Evolutionary conservation across 2,329 filamentous ascomycete genomes (phyloP), one percentile per base, ranked within the genome.

Genomic region (Aschersonia sp.): DNA sequence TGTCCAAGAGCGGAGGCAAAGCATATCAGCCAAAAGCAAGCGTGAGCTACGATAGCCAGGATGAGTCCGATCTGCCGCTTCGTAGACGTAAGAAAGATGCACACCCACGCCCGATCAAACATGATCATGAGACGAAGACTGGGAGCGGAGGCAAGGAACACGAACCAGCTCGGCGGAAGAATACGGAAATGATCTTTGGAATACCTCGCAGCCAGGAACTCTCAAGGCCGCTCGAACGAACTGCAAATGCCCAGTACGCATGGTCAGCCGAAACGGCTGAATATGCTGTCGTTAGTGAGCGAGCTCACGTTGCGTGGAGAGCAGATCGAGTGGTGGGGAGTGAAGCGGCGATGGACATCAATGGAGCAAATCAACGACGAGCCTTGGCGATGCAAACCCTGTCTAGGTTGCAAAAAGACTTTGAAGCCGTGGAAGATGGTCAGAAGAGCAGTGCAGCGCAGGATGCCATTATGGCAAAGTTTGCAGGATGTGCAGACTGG

Each of bases 401-500:
- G 5, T 35, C 43, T 1, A 32, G 30, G 11, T 42, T 57, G 7
- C 42, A 47, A 40, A 40, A 35, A 1, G 47, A 50, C n/a, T 60
- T 58, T 43, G 42, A 46, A 0, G 30, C 31, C 0, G 50, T 55
- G 1, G 57, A 61, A 46, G 30, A 43, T 0, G 33, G 29, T 4
- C 46, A 50, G 3, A 52, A 49, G 42, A 53, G 51, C 8, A 33
- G 47, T 30, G 52, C 50, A 1, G 53, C 52, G 5, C 55, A 54
- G 6, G 46, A 55, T 29, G 57, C 54, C 5, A 46, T 46, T 9
- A 49, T 42, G n/a, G 59, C 55, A 0, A 48, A 52, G 47, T 57
- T 58, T 50, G 59, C 58, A 9, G 57, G 55, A 2, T 57, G 52
- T 40, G 54, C 58, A 0, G 58, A 60, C 39, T 46, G 43, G 41